Conservation (phyloP, 2,329 filamentous ascomycete genomes). For the Byssochlamys sp. region DNA sequence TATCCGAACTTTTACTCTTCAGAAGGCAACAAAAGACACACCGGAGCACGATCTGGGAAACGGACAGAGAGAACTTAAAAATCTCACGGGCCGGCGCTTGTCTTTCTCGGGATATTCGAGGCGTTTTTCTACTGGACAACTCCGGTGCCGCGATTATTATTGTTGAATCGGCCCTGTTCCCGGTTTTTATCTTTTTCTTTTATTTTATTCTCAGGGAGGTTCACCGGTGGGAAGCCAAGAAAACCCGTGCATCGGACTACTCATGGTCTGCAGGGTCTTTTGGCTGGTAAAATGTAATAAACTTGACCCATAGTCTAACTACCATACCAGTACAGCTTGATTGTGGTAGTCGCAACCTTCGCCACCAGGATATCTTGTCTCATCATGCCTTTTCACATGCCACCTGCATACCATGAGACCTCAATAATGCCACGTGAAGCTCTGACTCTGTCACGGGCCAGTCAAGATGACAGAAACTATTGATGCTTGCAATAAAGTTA, state of each 20-base stretch:
- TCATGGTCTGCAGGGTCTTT: not conserved
- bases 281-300: not conserved
- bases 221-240: not conserved
- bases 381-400: not conserved
- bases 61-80: not conserved
- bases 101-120: not conserved
- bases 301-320: no score
- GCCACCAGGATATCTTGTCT: not conserved
- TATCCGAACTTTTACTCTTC: not conserved
- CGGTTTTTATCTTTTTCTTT: not conserved
- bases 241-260: not conserved
- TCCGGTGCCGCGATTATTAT: not conserved
- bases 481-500: not conserved
- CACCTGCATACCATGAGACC: not conserved
- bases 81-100: not conserved
- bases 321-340: not conserved
- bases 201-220: not conserved
- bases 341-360: not conserved
- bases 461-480: not conserved
- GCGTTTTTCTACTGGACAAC: not conserved
- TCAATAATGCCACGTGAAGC: not conserved
- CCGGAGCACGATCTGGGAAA: not conserved
- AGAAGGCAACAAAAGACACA: not conserved
- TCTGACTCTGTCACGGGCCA: not conserved
- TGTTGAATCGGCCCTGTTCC: not conserved